phyloP scores from a whole-genome alignment of 208 protist species.

The Leishmania guyanensis region DNA sequence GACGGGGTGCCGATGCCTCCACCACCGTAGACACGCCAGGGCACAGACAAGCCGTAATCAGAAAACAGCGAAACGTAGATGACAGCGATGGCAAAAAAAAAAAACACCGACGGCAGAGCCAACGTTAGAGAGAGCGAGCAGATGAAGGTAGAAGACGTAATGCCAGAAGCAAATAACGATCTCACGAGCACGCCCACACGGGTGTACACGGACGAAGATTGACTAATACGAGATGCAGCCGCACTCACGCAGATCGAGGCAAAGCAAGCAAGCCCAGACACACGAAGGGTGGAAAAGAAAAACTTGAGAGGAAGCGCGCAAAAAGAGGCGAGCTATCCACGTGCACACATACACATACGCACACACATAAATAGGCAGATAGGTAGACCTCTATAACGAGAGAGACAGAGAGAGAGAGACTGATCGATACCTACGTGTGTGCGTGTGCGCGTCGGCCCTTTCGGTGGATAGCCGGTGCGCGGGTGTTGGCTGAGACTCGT shows the following conservation, averaged over 20 bases:
- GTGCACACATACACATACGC: not conserved
- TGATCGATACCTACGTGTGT: not conserved
- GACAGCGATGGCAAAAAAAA: not conserved
- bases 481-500: not conserved
- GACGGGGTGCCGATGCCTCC: not conserved
- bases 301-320: not conserved
- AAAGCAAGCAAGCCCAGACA: not conserved
- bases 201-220: not conserved
- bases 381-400: not conserved
- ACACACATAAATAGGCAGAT: not conserved
- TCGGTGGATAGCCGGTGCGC: not conserved
- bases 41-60: not conserved
- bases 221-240: not conserved
- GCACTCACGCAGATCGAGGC: not conserved
- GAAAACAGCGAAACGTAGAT: slow-evolving; percentile 4
- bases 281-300: not conserved
- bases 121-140: not conserved
- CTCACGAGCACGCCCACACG: not conserved
- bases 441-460: not conserved
- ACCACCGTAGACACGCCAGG: not conserved
- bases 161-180: not conserved
- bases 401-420: not conserved
- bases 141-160: not conserved
- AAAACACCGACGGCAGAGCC: not conserved
- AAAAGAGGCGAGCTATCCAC: not conserved